These are phyloP conservation scores for Globisporangium barbulae DNA, from an alignment of 352 stramenopile genomes.

Conservation along the genomic window DNA sequence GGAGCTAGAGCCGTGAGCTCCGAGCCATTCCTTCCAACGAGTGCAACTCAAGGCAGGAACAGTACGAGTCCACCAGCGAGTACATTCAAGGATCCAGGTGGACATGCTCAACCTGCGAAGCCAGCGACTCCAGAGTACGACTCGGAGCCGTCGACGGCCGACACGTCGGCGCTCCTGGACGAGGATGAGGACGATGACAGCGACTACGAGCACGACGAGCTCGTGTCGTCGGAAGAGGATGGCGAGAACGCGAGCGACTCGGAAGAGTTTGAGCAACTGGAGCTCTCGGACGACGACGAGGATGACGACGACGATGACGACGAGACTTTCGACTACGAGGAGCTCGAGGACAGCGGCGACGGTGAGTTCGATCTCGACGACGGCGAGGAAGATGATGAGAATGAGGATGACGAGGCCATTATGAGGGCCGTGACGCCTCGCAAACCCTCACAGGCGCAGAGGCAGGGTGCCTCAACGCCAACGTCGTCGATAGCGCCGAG, in stretches of 20 bases:
- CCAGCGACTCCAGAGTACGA: neutral
- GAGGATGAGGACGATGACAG: conserved; percentile 67
- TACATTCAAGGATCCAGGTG: neutral
- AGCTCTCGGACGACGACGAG: conserved; percentile 67
- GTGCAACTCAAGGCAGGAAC: neutral
- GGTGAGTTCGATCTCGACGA: conserved; percentile 6
- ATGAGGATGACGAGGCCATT: neutral
- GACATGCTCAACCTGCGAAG: neutral
- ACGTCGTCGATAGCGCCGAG: neutral
- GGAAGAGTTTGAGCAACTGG: conserved; percentile 71
- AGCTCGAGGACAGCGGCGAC: conserved; percentile 11
- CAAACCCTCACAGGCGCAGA: neutral
- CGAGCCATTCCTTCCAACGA: neutral
- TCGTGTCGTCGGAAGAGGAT: conserved; percentile 51
- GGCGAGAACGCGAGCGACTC: conserved; percentile 59
- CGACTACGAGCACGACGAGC: conserved; percentile 82
- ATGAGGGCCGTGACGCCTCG: neutral
- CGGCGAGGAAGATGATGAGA: neutral
- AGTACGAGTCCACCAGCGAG: neutral
- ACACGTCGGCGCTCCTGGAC: conserved; percentile 18
- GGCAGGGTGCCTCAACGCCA: neutral
- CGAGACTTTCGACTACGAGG: conserved; percentile 23
- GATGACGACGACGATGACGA: conserved; percentile 23
- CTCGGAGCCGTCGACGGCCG: conserved; percentile 9
- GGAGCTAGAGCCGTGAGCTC: neutral